These are phyloP conservation scores for Pseudogymnoascus sp. DNA, from an alignment of 2,329 filamentous ascomycete species.

Conservation along the genomic window DNA sequence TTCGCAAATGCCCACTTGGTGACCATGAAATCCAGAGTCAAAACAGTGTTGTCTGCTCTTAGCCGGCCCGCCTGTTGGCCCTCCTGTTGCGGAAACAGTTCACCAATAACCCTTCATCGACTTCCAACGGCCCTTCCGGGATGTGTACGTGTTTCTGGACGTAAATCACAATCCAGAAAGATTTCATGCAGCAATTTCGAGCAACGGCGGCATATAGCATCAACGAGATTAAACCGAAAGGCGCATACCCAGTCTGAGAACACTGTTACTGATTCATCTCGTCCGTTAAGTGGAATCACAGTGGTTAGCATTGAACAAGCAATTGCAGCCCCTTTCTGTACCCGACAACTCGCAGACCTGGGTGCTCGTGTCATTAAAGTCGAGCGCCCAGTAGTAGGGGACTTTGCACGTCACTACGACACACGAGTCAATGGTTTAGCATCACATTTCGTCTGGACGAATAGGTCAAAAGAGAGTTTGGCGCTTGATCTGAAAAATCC, in stretches of 20 bases:
- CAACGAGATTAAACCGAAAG: background rate
- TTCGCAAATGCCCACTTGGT: background rate
- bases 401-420: constrained; percentile 48
- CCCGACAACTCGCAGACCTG: constrained; percentile 46
- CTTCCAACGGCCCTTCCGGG: background rate
- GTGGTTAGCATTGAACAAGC: constrained; percentile 49
- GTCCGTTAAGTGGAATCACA: constrained; percentile 39
- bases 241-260: background rate
- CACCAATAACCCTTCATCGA: background rate
- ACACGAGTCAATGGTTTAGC: constrained; percentile 42
- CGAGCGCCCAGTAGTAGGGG: constrained; percentile 44
- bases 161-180: background rate
- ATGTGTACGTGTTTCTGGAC: background rate
- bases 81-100: background rate
- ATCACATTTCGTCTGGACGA: constrained; percentile 51
- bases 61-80: background rate
- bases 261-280: background rate
- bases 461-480: constrained; percentile 48
- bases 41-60: background rate
- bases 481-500: constrained; percentile 43
- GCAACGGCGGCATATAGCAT: background rate
- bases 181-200: background rate
- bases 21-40: background rate
- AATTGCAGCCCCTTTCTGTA: constrained; percentile 49
- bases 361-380: constrained; percentile 50